Percentiles rank a stretch among this genome's conserved stretches.
phyloP scores from a whole-genome alignment of 306 rosid genomes.

The Luffa aegyptiaca region DNA sequence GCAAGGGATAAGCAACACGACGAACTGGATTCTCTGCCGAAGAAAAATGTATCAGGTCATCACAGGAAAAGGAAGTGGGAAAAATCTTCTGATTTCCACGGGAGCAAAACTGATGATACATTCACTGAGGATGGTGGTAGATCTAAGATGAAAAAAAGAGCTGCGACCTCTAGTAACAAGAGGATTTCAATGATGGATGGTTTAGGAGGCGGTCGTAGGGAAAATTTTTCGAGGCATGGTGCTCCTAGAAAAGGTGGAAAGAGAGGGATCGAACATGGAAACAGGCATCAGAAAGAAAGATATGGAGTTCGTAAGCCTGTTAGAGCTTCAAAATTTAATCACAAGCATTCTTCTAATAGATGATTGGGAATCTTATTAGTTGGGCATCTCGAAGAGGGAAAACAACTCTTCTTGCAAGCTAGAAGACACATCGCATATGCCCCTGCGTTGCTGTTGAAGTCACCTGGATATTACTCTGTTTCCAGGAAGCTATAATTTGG shows the following conservation, averaged over 20 bases:
- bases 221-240: conserved; percentile 8
- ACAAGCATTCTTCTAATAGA: conserved; percentile 19
- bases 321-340: conserved; percentile 22
- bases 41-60: conserved; percentile 20
- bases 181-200: conserved; percentile 10
- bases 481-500: background rate
- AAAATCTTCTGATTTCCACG: conserved; percentile 13
- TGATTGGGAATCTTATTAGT: background rate
- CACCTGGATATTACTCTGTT: background rate
- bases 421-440: background rate
- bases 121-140: conserved; percentile 18
- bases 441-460: background rate
- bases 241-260: conserved; percentile 13
- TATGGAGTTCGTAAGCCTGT: conserved; percentile 14
- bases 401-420: background rate
- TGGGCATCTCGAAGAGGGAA: background rate
- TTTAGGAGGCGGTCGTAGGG: conserved; percentile 17
- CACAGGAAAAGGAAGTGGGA: conserved; percentile 34
- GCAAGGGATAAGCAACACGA: conserved; percentile 29
- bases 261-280: conserved; percentile 17
- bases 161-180: conserved; percentile 21
- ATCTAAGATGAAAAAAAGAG: conserved; percentile 21
- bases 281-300: conserved; percentile 8
- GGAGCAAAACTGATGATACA: conserved; percentile 15
- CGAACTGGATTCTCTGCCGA: conserved; percentile 11